phyloP scores from a whole-genome alignment of 345 rosid species.

The Citropsis articulata region DNA sequence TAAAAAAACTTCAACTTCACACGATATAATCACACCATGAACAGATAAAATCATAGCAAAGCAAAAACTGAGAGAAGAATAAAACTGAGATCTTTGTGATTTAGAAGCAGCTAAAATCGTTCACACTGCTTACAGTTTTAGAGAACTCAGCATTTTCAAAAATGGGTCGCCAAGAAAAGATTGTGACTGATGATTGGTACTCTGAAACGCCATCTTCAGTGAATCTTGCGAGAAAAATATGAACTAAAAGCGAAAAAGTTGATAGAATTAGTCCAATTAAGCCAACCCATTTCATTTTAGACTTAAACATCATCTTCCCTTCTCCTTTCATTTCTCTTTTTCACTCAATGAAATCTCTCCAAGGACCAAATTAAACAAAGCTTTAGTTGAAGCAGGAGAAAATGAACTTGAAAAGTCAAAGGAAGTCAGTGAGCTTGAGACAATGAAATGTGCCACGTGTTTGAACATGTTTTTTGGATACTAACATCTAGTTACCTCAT shows the following conservation, averaged over 20 bases:
- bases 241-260: conserved; percentile 65
- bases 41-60: conserved; percentile 10
- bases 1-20: not conserved
- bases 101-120: not conserved
- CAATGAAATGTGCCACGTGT: conserved; percentile 6
- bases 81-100: conserved; percentile 4
- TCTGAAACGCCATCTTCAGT: conserved; percentile 65
- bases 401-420: conserved; percentile 13
- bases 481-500: not conserved
- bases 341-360: not conserved
- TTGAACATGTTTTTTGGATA: not conserved
- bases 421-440: conserved; percentile 2
- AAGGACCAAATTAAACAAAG: not conserved
- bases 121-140: conserved; percentile 39
- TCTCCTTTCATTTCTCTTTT: conserved; percentile 60
- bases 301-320: conserved; percentile 65
- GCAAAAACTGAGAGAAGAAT: not conserved
- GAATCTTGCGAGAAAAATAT: conserved; percentile 84
- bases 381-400: not conserved
- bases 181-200: conserved; percentile 79
- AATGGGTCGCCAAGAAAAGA: conserved; percentile 97
- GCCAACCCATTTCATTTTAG: conserved; percentile 91
- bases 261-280: conserved; percentile 75
- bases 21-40: not conserved
- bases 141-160: conserved; percentile 56